A percentile compares a stretch with the other conserved stretches of the same genome.
phyloP scores from a whole-genome alignment of 2,329 filamentous ascomycete genomes.

The Paecilomyces niveus region DNA sequence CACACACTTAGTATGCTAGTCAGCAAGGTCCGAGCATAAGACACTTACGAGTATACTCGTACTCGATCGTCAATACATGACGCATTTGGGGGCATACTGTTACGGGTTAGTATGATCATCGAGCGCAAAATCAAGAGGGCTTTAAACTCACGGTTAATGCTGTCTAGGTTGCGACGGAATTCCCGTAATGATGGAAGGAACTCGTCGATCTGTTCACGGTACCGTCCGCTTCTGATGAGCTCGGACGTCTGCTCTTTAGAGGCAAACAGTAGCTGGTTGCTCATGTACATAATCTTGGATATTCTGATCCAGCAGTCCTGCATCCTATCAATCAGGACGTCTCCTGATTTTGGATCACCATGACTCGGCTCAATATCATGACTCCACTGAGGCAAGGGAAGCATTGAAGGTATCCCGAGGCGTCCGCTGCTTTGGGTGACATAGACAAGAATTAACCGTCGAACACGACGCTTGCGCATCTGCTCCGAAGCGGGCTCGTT shows the following conservation, averaged over 20 bases:
- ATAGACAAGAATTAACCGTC: slow-evolving; percentile 81
- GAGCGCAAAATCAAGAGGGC: not conserved
- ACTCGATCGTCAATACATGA: slow-evolving; percentile 86
- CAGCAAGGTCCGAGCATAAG: not conserved
- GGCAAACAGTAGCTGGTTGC: slow-evolving; percentile 81
- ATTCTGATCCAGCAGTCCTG: slow-evolving; percentile 90
- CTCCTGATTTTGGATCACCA: slow-evolving; percentile 20
- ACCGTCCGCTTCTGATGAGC: slow-evolving; percentile 78
- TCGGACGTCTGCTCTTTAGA: slow-evolving; percentile 82
- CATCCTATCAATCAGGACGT: slow-evolving; percentile 48
- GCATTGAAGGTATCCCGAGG: slow-evolving; percentile 88
- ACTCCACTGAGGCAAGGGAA: slow-evolving; percentile 51
- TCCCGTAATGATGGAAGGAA: slow-evolving; percentile 71
- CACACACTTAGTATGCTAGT: not conserved
- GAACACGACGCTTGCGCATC: slow-evolving; percentile 73
- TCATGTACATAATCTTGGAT: slow-evolving; percentile 83
- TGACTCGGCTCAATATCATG: slow-evolving; percentile 28
- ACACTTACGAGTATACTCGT: slow-evolving; percentile 74
- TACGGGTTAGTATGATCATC: not conserved
- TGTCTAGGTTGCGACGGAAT: slow-evolving; percentile 77
- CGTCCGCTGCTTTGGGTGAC: slow-evolving; percentile 89
- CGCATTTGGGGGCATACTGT: slow-evolving; percentile 52
- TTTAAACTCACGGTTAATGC: slow-evolving; percentile 49
- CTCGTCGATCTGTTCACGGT: slow-evolving; percentile 71
- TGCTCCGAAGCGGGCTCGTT: slow-evolving; percentile 51